Conservation (phyloP, 2,329 filamentous ascomycete species). For the Trichoderma cornu-damae region DNA sequence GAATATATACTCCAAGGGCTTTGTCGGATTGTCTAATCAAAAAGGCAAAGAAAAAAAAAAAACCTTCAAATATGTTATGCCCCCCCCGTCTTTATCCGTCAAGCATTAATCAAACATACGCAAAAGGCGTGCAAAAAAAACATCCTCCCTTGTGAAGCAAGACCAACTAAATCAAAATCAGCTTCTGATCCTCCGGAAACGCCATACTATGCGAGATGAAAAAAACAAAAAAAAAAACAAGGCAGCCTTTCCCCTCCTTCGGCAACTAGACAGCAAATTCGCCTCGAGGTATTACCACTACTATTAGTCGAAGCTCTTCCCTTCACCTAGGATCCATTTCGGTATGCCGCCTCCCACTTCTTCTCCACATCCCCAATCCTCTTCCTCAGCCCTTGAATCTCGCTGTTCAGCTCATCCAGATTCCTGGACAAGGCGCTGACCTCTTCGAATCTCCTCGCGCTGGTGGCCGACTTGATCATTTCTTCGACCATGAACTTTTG, state of each 20-base stretch:
- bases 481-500: slow-evolving; percentile 83
- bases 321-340: slow-evolving; percentile 25
- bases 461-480: slow-evolving; percentile 75
- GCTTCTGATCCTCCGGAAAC: slow-evolving; percentile 23
- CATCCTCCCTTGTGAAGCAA: background rate
- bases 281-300: too few relatives aligned
- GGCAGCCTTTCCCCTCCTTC: background rate
- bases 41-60: too few relatives aligned
- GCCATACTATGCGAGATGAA: slow-evolving; percentile 32
- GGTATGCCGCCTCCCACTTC: slow-evolving; percentile 50
- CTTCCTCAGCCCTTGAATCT: slow-evolving; percentile 65
- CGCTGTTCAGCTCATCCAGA: slow-evolving; percentile 71
- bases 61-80: too few relatives aligned
- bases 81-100: too few relatives aligned
- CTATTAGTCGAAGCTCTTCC: background rate
- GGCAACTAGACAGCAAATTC: background rate
- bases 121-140: too few relatives aligned
- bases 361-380: slow-evolving; percentile 63
- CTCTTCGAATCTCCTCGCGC: slow-evolving; percentile 77
- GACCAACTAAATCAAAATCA: background rate
- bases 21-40: background rate
- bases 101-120: too few relatives aligned
- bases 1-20: background rate
- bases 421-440: slow-evolving; percentile 74
- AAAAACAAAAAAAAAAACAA: background rate